A percentile compares a stretch with the other conserved stretches of the same genome.
Conservation (phyloP, 805 yeast species). For the Blastobotrys mokoenaii region DNA sequence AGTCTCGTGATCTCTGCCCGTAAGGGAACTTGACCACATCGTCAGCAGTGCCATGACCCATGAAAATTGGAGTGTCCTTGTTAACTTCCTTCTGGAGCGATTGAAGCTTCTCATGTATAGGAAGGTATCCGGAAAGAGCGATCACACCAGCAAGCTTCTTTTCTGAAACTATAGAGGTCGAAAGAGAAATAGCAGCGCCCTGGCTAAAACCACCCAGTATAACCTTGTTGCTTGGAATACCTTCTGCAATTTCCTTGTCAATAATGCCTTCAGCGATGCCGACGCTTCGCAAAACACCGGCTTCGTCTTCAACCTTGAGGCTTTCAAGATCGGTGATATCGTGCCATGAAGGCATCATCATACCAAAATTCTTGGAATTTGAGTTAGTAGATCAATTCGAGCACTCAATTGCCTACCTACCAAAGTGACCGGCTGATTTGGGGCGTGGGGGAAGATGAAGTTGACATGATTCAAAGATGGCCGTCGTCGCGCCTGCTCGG, state of each 20-base stretch:
- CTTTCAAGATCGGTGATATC: slow-evolving; percentile 44
- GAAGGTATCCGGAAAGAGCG: slow-evolving; percentile 68
- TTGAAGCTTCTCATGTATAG: slow-evolving; percentile 20
- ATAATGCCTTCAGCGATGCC: slow-evolving; percentile 25
- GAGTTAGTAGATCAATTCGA: background rate
- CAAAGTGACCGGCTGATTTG: slow-evolving; percentile 56
- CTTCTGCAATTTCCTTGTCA: slow-evolving; percentile 26
- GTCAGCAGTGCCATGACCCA: slow-evolving; percentile 82
- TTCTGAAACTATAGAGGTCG: slow-evolving; percentile 20
- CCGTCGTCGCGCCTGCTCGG: slow-evolving; percentile 43
- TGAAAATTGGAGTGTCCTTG: slow-evolving; percentile 64
- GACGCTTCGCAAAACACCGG: slow-evolving; percentile 31
- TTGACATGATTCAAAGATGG: slow-evolving; percentile 46
- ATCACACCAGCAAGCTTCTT: slow-evolving; percentile 70
- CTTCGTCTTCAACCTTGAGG: slow-evolving; percentile 27
- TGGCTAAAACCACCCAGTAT: slow-evolving; percentile 95
- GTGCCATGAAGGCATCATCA: slow-evolving; percentile 78
- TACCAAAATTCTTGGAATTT: slow-evolving; percentile 42
- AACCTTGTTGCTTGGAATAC: slow-evolving; percentile 41
- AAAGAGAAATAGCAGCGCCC: slow-evolving; percentile 74
- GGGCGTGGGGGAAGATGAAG: slow-evolving; percentile 90
- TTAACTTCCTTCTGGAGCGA: slow-evolving; percentile 33
- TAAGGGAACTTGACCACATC: slow-evolving; percentile 44
- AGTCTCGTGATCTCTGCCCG: slow-evolving; percentile 37
- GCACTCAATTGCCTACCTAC: slow-evolving; percentile 15